Percentiles rank a stretch among this genome's conserved stretches.
Evolutionary conservation across 164 flowering plant species (phyloP).

Genomic region (Berberis vulgaris): DNA sequence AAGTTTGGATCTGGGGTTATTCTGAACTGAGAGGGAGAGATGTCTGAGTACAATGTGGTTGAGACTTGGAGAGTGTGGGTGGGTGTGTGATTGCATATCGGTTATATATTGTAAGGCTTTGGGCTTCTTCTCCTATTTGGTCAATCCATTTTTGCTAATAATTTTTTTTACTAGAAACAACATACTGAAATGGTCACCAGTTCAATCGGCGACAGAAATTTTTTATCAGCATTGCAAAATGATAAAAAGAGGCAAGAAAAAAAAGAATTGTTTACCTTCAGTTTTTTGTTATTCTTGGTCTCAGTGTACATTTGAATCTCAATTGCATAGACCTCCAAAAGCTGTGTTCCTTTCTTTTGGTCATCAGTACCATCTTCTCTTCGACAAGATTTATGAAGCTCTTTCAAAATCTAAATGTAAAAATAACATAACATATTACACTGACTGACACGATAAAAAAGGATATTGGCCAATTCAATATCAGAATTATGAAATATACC

Average conservation of each 20-base stretch:
- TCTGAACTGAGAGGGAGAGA: no score
- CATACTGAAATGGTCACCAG: not conserved
- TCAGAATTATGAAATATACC: constrained; percentile 32
- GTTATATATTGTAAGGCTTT: no score
- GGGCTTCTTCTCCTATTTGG: no score
- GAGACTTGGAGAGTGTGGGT: no score
- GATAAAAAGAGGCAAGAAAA: not conserved
- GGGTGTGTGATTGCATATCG: no score
- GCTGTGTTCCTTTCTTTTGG: constrained; percentile 98
- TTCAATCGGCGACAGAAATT: not conserved
- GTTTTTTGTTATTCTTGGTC: constrained; percentile 94
- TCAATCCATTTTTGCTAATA: no score
- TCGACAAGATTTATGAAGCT: constrained; percentile 95
- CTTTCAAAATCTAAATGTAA: constrained; percentile 70
- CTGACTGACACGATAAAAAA: no score
- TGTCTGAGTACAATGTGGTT: no score
- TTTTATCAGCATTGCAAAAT: not conserved
- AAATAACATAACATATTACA: constrained; percentile 5
- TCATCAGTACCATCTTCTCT: constrained; percentile 99
- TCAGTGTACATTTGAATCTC: constrained; percentile 99
- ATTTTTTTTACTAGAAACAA: no score
- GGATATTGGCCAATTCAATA: not conserved
- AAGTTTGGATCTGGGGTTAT: no score
- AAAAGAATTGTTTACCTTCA: constrained; percentile 47
- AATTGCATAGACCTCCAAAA: constrained; percentile 96